Base-by-base conservation (phyloP, 768 basidiomycete species). In the Tylopilus cervinicoccineus region DNA sequence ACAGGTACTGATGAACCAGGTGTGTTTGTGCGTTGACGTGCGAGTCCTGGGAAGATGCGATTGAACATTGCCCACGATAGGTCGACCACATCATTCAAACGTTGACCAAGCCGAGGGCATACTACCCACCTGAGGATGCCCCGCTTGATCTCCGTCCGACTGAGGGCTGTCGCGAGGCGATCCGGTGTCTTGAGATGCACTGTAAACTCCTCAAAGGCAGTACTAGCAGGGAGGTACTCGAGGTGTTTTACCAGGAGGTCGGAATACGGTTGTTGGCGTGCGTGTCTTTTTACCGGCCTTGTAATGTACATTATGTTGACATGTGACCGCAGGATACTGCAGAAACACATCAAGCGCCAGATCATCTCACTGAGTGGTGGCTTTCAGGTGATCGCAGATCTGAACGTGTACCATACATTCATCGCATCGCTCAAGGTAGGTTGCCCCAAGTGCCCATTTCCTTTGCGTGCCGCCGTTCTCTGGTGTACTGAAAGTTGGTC, bases 241-340 rank as follows among this genome's bases (percentile, higher is more conserved):
- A 98, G 62, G 95, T 99, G 4, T 98, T 99, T 67, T 92, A 97
- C 65, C 90, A 94, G 68, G 96, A 99, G 68, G 88, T 99, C 38
- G 95, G 95, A 6, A 84, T 96, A 49, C 83, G 96, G 31, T 65
- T 93, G 10, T 83, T 91, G 56, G 81, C 76, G 92, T 93, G 47
- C 56, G 86, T 76, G 4, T 38, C 12, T 6, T 19, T 8, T 17
- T 36, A 17, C 12, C 14, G 13, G 9, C 7, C 6, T 3, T 11
- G n/a, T 11, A 4, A 9, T 27, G 28, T 6, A 34, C 10, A 10
- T n/a, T n/a, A n/a, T n/a, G 38, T n/a, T 41, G 45, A 47, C n/a
- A 5, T 2, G n/a, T 28, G 28, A 22, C 10, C 8, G 5, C 29
- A 54, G 94, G 16, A 94, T 98, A 60, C 65, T 98, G 27, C 93